phyloP scores from a whole-genome alignment of 1,284 basidiomycete species.

The Cryptococcus sp. region DNA sequence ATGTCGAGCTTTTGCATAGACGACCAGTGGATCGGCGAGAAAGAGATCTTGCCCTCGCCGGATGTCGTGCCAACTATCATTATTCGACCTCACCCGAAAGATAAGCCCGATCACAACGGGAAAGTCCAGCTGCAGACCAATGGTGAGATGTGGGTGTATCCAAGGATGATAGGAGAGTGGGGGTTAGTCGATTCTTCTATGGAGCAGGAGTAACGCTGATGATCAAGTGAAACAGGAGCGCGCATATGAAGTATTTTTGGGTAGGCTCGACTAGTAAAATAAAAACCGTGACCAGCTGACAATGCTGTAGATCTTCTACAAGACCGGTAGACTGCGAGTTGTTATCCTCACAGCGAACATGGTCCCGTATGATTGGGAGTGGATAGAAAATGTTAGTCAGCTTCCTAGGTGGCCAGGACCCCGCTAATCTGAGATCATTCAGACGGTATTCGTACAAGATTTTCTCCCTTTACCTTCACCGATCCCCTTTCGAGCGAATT shows the following conservation, averaged over 20 bases:
- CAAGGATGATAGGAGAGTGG: slow-evolving; percentile 34
- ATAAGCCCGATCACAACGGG: slow-evolving; percentile 31
- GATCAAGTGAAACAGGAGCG: slow-evolving; percentile 15
- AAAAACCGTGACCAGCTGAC: no score
- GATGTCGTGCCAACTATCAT: slow-evolving; percentile 35
- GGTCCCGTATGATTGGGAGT: slow-evolving; percentile 49
- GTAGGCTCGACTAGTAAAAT: slow-evolving; percentile 15
- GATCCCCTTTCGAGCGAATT: slow-evolving; percentile 2
- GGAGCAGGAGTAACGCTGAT: neutral
- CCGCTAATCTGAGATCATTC: neutral
- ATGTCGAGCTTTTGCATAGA: slow-evolving; percentile 42
- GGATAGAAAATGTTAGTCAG: slow-evolving; percentile 50
- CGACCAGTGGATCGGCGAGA: slow-evolving; percentile 35
- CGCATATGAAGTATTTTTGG: slow-evolving; percentile 51
- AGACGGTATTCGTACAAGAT: slow-evolving; percentile 53
- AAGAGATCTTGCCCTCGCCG: slow-evolving; percentile 32
- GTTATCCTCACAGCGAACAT: slow-evolving; percentile 50
- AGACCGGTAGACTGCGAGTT: slow-evolving; percentile 49
- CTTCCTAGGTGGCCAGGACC: neutral
- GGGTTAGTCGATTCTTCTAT: slow-evolving; percentile 25
- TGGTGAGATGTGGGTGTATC: slow-evolving; percentile 40
- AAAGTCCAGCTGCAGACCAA: slow-evolving; percentile 34
- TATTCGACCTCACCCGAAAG: slow-evolving; percentile 34
- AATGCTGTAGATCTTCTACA: slow-evolving; percentile 46
- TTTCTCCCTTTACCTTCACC: slow-evolving; percentile 30